Conservation (phyloP, 495 filamentous ascomycete genomes). For the Daldinia grandis region DNA sequence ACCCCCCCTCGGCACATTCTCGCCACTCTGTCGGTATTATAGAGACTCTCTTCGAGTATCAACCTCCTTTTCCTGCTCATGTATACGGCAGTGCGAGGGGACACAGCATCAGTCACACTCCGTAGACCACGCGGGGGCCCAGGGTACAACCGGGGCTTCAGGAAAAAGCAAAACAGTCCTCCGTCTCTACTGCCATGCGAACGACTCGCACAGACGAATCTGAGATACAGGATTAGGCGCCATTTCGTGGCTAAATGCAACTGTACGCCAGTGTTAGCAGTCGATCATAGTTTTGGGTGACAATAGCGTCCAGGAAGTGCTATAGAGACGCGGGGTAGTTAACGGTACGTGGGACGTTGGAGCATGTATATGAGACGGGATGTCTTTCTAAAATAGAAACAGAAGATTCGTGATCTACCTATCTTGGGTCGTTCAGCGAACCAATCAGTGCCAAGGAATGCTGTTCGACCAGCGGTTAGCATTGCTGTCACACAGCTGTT, state of each 20-base stretch:
- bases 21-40: conserved; percentile 39
- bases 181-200: conserved; percentile 2
- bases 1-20: conserved; percentile 42
- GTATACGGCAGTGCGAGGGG: conserved; percentile 6
- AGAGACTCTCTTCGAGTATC: conserved; percentile 3
- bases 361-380: conserved; percentile 20
- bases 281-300: conserved; percentile 29
- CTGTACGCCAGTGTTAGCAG: conserved; percentile 23
- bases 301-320: conserved; percentile 21
- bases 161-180: conserved; percentile 3
- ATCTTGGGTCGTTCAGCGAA: background rate
- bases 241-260: conserved; percentile 34
- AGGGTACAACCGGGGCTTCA: conserved; percentile 4
- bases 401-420: conserved; percentile 14
- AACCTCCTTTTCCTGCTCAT: background rate
- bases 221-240: conserved; percentile 25
- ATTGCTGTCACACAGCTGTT: conserved; percentile 13
- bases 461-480: conserved; percentile 9
- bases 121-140: background rate
- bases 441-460: conserved; percentile 26
- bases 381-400: conserved; percentile 33
- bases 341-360: conserved; percentile 19
- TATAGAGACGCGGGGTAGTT: conserved; percentile 37
- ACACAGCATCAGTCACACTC: conserved; percentile 26
- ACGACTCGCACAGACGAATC: conserved; percentile 17